These are phyloP conservation scores for Hymenoscyphus albidus DNA, from an alignment of 2,329 filamentous ascomycete genomes.

Conservation along the genomic window DNA sequence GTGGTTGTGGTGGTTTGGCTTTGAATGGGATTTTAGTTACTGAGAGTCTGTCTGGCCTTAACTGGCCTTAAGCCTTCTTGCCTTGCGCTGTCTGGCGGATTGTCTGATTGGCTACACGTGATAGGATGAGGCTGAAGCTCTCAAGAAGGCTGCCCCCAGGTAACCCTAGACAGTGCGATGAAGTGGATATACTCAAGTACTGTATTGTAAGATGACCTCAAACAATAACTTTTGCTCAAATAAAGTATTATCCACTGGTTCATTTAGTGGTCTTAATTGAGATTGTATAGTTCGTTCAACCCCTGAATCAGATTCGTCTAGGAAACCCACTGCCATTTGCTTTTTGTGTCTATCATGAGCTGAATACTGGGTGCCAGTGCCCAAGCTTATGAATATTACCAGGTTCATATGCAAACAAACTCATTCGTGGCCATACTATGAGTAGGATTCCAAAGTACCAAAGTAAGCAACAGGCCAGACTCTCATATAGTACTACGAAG, in stretches of 20 bases:
- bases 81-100: background rate
- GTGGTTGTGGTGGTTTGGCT: background rate
- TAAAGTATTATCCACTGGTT: too few species aligned
- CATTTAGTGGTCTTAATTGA: background rate
- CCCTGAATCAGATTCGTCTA: background rate
- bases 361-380: background rate
- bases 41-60: constrained; percentile 1
- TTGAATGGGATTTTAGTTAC: background rate
- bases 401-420: background rate
- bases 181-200: too few species aligned
- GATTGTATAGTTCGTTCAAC: background rate
- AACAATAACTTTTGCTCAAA: background rate
- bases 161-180: too few species aligned
- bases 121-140: background rate
- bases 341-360: background rate
- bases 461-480: background rate
- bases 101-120: background rate
- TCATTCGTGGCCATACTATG: too few species aligned
- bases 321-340: background rate
- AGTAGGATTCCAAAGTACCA: too few species aligned
- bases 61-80: background rate
- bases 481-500: background rate
- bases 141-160: too few species aligned
- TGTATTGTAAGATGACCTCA: too few species aligned
- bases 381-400: background rate